A percentile compares a stretch with the other conserved stretches of the same genome.
These are phyloP conservation scores for Lipomyces yamadae DNA, from an alignment of 805 yeast genomes.

Conservation along the genomic window DNA sequence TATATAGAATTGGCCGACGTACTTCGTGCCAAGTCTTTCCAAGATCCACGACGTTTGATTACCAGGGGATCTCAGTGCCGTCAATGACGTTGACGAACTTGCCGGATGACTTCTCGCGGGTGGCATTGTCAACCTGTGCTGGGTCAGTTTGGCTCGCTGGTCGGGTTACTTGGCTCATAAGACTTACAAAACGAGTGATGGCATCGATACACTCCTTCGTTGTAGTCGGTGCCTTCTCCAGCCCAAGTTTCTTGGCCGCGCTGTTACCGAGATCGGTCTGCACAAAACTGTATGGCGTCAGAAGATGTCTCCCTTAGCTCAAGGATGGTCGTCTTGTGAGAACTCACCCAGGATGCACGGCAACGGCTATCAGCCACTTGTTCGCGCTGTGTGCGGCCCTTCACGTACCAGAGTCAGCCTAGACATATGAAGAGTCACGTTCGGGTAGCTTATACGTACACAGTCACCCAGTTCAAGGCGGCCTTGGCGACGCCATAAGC, in stretches of 20 bases:
- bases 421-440: neutral
- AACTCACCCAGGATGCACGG: neutral
- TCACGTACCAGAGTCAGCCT: neutral
- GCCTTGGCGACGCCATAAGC: constrained; percentile 4
- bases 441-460: neutral
- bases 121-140: neutral
- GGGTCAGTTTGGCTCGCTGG: neutral
- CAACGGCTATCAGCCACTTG: neutral
- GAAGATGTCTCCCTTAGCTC: neutral
- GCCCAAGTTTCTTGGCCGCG: neutral
- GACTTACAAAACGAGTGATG: neutral
- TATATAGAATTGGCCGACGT: neutral
- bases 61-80: constrained; percentile 9
- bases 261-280: neutral
- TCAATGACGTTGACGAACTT: constrained; percentile 4
- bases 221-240: neutral
- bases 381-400: neutral
- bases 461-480: neutral
- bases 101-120: constrained; percentile 2
- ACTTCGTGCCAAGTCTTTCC: neutral
- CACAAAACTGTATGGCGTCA: constrained; percentile 1
- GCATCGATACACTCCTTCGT: neutral
- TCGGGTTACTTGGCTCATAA: neutral
- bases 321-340: neutral
- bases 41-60: neutral